Percentiles rank a stretch among this genome's conserved stretches.
These are phyloP conservation scores for Exophiala spinifera DNA, from an alignment of 2,329 filamentous ascomycete species.

Conservation along the genomic window DNA sequence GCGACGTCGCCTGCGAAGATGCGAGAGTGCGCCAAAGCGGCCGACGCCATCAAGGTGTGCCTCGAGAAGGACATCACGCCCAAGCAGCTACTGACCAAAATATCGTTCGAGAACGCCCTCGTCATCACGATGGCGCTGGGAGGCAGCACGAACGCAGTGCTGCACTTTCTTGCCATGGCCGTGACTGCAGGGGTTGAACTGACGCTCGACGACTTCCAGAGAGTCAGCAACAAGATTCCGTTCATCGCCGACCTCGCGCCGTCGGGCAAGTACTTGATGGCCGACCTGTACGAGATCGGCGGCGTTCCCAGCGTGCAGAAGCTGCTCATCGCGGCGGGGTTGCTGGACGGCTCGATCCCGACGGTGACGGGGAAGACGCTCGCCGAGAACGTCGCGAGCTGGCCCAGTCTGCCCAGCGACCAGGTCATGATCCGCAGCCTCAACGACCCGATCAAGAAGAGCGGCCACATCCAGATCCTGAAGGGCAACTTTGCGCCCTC, in stretches of 20 bases:
- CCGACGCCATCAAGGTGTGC: constrained; percentile 71
- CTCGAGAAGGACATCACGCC: constrained; percentile 82
- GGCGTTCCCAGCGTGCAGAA: constrained; percentile 85
- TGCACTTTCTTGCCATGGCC: constrained; percentile 89
- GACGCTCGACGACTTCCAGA: constrained; percentile 77
- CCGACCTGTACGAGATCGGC: constrained; percentile 80
- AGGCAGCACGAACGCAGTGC: constrained; percentile 81
- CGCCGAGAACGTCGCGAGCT: constrained; percentile 73
- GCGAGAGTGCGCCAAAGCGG: constrained; percentile 79
- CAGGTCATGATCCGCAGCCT: constrained; percentile 82
- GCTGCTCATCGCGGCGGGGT: constrained; percentile 69
- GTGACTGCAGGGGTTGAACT: constrained; percentile 75
- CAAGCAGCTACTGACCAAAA: constrained; percentile 73
- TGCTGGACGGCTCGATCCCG: constrained; percentile 73
- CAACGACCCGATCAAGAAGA: constrained; percentile 77
- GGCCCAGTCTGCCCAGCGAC: constrained; percentile 71
- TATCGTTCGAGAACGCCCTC: constrained; percentile 81
- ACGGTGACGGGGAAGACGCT: constrained; percentile 84
- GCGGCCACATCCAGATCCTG: constrained; percentile 85
- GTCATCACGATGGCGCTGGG: constrained; percentile 91
- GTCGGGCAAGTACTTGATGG: constrained; percentile 80
- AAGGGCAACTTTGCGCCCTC: constrained; percentile 83
- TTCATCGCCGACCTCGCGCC: constrained; percentile 85
- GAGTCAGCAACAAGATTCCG: constrained; percentile 76
- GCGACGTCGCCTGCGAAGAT: constrained; percentile 78